Evolutionary conservation across 2,329 filamentous ascomycete genomes (phyloP).

Genomic region (Penicillium expansum): DNA sequence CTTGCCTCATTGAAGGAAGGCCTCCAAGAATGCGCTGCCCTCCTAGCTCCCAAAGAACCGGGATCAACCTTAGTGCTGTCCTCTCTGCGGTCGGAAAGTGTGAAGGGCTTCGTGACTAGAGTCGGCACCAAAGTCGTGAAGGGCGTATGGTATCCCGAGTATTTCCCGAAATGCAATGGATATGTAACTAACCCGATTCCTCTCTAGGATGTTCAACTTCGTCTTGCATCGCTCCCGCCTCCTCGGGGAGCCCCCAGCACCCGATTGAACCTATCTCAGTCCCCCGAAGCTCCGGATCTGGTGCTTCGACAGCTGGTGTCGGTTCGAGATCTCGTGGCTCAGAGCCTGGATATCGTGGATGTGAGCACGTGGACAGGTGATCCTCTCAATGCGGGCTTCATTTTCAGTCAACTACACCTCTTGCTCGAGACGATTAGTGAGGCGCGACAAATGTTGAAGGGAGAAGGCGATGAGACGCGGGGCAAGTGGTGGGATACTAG

Average conservation of each 20-base stretch:
- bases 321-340: constrained; percentile 74
- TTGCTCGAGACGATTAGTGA: constrained; percentile 61
- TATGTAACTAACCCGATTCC: not conserved
- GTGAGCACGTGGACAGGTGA: constrained; percentile 72
- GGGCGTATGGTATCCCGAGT: constrained; percentile 62
- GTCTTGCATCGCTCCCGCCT: constrained; percentile 56
- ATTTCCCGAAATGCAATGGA: not conserved
- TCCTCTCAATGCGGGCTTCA: constrained; percentile 56
- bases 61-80: constrained; percentile 88
- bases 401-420: constrained; percentile 57
- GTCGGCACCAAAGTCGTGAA: constrained; percentile 89
- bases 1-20: constrained; percentile 64
- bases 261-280: constrained; percentile 52
- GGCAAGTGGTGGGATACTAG: constrained; percentile 57
- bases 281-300: constrained; percentile 56
- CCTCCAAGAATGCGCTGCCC: constrained; percentile 81
- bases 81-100: constrained; percentile 78
- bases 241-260: constrained; percentile 52
- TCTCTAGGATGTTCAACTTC: constrained; percentile 68
- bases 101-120: constrained; percentile 90
- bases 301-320: constrained; percentile 67
- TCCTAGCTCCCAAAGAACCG: constrained; percentile 79
- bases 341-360: constrained; percentile 78
- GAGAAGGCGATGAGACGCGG: constrained; percentile 49
- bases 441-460: constrained; percentile 59